Percentiles rank a stretch among this genome's conserved stretches.
phyloP scores from a whole-genome alignment of 2,329 filamentous ascomycete species.

The Pseudomassariella vexata region DNA sequence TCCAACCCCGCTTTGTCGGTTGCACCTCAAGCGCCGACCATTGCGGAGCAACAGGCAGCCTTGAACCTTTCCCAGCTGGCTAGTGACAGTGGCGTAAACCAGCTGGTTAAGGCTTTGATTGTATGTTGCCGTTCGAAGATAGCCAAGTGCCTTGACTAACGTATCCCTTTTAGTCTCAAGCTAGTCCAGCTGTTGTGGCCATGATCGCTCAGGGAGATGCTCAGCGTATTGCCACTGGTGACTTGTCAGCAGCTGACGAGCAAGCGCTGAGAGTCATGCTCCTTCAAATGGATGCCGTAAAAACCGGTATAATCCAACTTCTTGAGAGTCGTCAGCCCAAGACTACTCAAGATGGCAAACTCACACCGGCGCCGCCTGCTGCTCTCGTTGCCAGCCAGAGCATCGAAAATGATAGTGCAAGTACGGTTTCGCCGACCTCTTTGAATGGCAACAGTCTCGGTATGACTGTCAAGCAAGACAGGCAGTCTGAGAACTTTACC shows the following conservation, averaged over 20 bases:
- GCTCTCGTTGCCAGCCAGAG: too few relatives aligned
- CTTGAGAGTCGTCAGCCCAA: slow-evolving; percentile 18
- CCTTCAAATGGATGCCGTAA: slow-evolving; percentile 39
- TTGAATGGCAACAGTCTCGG: too few relatives aligned
- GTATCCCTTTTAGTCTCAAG: slow-evolving; percentile 30
- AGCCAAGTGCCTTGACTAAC: neutral
- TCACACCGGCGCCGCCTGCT: too few relatives aligned
- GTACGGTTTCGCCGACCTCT: too few relatives aligned
- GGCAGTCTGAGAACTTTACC: too few relatives aligned
- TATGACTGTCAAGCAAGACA: too few relatives aligned
- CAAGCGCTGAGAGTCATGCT: slow-evolving; percentile 42
- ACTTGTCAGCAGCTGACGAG: slow-evolving; percentile 36
- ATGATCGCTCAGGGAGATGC: slow-evolving; percentile 44
- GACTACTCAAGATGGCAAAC: slow-evolving; percentile 4
- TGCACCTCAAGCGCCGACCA: slow-evolving; percentile 35
- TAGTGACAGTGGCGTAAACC: slow-evolving; percentile 41
- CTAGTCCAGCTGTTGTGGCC: slow-evolving; percentile 37
- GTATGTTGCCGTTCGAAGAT: too few relatives aligned
- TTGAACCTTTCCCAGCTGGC: slow-evolving; percentile 57
- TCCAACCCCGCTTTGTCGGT: slow-evolving; percentile 15
- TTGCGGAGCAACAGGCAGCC: slow-evolving; percentile 61
- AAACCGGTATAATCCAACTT: slow-evolving; percentile 32
- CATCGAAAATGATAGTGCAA: too few relatives aligned
- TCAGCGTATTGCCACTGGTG: slow-evolving; percentile 31
- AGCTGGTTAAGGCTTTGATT: slow-evolving; percentile 55